Base-by-base conservation (phyloP, 2,329 filamentous ascomycete genomes). In the Penicillium vulpinum region DNA sequence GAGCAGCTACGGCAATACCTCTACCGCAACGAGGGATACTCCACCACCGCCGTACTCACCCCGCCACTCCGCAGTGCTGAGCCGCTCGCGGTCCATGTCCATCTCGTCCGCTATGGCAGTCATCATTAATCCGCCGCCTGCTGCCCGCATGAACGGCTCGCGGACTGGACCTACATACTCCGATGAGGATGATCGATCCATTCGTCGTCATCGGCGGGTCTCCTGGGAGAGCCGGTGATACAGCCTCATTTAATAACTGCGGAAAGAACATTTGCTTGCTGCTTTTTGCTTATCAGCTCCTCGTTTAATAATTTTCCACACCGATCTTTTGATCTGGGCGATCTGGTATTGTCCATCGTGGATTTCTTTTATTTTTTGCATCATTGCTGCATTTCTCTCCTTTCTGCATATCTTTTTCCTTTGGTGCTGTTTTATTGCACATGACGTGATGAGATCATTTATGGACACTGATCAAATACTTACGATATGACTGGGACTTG, bases 1-100 rank as follows among this genome's bases (percentile, higher is more conserved):
- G 2, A 77, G 75, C 60, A 77, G 74, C 50, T 76, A 75, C 60
- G 75, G 75, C 7, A 77, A 77, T 55, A 78, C 75, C 3, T 78
- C 75, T 0, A 78, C 75, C 3, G 75, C 75, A 9, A 78, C 75
- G 5, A 63, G 73, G 16, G 75, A 77, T 35, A 77, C 75, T 0
- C 75, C 74, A 2, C 75, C 75, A 4, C 75, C 75, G 29, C 73
- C 75, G 9, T 78, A 78, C 51, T 77, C 75, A 2, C 66, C 72
- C 2, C 67, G 66, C 26, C 66, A 63, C n/a, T 65, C 62, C 0
- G 55, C 60, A 3, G 71, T 71, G 39, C 60, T 70, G 15, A 57
- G 66, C 21, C 68, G 69, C 16, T 72, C 73, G 2, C 64, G 68
- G 43, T 70, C 72, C 10, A 68, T 71, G 52, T 74, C 73, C 31